Conservation (phyloP, 306 rosid genomes). For the Cicer chorassanicum region DNA sequence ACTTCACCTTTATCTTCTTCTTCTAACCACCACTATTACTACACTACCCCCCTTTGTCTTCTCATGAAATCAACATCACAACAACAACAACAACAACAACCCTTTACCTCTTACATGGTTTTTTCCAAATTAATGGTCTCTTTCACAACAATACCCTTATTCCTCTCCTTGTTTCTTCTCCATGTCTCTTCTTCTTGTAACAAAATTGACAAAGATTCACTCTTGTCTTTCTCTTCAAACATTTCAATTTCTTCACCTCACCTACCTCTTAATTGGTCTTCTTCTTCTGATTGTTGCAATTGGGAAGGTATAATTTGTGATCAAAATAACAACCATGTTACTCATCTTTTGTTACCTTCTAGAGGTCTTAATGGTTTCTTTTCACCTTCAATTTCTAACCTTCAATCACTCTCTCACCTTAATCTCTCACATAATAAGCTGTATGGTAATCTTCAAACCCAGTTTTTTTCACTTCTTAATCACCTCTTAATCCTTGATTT, state of each 20-base stretch:
- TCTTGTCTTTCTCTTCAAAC: slow-evolving; percentile 51
- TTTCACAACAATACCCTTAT: slow-evolving; percentile 24
- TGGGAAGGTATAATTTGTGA: slow-evolving; percentile 81
- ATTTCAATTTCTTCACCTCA: slow-evolving; percentile 42
- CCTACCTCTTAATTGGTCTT: slow-evolving; percentile 64
- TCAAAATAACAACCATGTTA: slow-evolving; percentile 55
- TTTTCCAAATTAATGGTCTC: slow-evolving; percentile 43
- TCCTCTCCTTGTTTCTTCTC: slow-evolving; percentile 44
- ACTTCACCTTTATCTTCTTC: not conserved
- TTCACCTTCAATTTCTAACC: slow-evolving; percentile 49
- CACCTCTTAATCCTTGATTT: slow-evolving; percentile 61
- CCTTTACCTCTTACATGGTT: slow-evolving; percentile 34
- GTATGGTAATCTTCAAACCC: slow-evolving; percentile 57
- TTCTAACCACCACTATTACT: not conserved
- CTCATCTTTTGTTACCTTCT: slow-evolving; percentile 52
- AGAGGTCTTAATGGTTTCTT: slow-evolving; percentile 65
- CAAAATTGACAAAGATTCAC: slow-evolving; percentile 57
- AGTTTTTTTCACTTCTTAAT: slow-evolving; percentile 51
- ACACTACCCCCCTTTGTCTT: not conserved
- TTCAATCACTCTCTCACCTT: slow-evolving; percentile 58
- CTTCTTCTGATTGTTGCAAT: slow-evolving; percentile 67
- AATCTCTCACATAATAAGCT: slow-evolving; percentile 70
- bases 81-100: not conserved
- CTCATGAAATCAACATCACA: slow-evolving; percentile 35
- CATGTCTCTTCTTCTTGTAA: slow-evolving; percentile 57